These are phyloP conservation scores for Leccinum imitatum DNA, from an alignment of 768 basidiomycete genomes.

Conservation along the genomic window DNA sequence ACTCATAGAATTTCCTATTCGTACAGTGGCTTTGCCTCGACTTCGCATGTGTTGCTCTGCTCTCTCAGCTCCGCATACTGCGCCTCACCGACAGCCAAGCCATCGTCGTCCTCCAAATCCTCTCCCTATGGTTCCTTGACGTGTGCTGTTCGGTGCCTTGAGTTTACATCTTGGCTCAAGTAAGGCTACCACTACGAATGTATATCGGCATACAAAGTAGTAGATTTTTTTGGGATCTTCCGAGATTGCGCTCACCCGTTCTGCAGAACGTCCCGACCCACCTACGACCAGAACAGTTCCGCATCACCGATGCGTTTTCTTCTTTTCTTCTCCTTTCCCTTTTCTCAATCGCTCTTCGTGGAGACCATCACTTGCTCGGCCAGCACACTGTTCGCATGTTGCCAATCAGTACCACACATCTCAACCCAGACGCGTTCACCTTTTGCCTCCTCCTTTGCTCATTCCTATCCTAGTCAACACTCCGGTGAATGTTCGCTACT, in stretches of 20 bases:
- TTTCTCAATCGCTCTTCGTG: conserved; percentile 34
- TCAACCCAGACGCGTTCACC: conserved; percentile 73
- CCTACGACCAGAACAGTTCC: conserved; percentile 46
- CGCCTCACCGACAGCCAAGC: conserved; percentile 68
- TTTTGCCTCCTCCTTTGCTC: conserved; percentile 74
- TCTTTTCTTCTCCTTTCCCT: conserved; percentile 32
- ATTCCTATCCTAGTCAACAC: conserved; percentile 62
- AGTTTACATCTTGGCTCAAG: conserved; percentile 49
- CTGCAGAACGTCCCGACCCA: conserved; percentile 36
- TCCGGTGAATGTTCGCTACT: conserved; percentile 74
- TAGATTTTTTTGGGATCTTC: neutral
- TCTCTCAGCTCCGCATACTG: conserved; percentile 62
- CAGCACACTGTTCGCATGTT: conserved; percentile 92
- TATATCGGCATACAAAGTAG: conserved; percentile 35
- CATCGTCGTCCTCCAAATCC: conserved; percentile 62
- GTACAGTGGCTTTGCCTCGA: conserved; percentile 69
- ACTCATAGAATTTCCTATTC: no score
- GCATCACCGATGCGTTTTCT: conserved; percentile 41
- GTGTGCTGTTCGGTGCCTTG: conserved; percentile 70
- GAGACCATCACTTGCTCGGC: conserved; percentile 61
- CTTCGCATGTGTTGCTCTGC: conserved; percentile 48
- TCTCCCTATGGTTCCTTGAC: conserved; percentile 60
- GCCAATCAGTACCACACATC: conserved; percentile 87
- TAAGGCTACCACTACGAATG: conserved; percentile 3
- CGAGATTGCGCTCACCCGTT: conserved; percentile 7